Evolutionary conservation across 2,329 filamentous ascomycete species (phyloP).

Genomic region (Venturia asperata): DNA sequence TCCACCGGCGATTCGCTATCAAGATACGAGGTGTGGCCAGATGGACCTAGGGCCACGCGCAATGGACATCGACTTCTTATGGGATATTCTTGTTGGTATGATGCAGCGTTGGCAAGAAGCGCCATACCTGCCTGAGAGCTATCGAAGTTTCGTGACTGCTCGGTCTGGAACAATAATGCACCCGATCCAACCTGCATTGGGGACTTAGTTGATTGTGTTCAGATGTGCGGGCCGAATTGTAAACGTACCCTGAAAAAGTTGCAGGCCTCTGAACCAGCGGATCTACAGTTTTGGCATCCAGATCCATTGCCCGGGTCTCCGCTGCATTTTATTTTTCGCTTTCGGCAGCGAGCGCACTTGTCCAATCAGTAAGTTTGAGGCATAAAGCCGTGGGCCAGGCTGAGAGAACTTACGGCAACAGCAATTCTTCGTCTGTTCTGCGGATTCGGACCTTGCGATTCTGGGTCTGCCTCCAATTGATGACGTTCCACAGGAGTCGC

Average conservation of each 20-base stretch:
- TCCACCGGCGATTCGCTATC: constrained; percentile 7
- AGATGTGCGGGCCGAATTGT: neutral
- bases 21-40: neutral
- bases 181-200: neutral
- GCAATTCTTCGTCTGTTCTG: constrained; percentile 10
- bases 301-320: constrained; percentile 61
- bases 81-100: constrained; percentile 10
- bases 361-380: neutral
- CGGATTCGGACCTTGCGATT: neutral
- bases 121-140: neutral
- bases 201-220: neutral
- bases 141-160: neutral
- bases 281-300: constrained; percentile 67
- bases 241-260: constrained; percentile 17
- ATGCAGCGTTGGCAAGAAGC: constrained; percentile 4
- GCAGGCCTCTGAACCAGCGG: constrained; percentile 43
- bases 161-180: neutral
- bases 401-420: constrained; percentile 4
- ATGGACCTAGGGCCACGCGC: neutral
- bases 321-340: constrained; percentile 79
- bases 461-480: constrained; percentile 10
- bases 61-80: neutral
- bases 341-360: constrained; percentile 71
- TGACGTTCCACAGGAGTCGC: neutral
- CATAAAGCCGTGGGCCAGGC: neutral